These are phyloP conservation scores for Castanopsis chinensis DNA, from an alignment of 306 rosid species.

Conservation along the genomic window DNA sequence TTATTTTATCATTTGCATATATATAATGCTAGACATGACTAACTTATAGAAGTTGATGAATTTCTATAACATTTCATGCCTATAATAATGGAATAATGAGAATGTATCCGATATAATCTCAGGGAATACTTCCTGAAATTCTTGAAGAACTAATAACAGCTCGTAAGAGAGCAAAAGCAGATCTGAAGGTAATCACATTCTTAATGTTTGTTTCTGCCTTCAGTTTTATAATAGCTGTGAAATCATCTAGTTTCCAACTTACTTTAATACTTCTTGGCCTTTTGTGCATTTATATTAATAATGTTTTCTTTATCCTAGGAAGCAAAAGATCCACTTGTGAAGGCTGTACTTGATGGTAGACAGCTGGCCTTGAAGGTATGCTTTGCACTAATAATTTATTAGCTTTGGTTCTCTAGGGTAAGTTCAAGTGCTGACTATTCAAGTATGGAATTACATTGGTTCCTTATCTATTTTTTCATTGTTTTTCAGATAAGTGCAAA, in stretches of 20 bases:
- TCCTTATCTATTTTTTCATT: slow-evolving; percentile 8
- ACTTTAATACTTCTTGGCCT: slow-evolving; percentile 8
- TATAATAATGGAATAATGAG: slow-evolving; percentile 10
- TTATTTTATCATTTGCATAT: background rate
- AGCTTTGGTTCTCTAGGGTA: slow-evolving; percentile 4
- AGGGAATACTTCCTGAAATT: slow-evolving; percentile 99
- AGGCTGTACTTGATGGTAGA: slow-evolving; percentile 95
- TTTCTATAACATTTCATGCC: slow-evolving; percentile 11
- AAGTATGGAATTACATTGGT: slow-evolving; percentile 2
- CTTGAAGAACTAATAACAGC: slow-evolving; percentile 92
- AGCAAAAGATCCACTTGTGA: slow-evolving; percentile 93
- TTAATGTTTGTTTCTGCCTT: background rate
- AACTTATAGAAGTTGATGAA: slow-evolving; percentile 15
- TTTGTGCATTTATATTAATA: slow-evolving; percentile 18
- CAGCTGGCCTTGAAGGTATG: slow-evolving; percentile 86
- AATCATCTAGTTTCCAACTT: slow-evolving; percentile 8
- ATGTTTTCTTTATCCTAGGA: slow-evolving; percentile 44
- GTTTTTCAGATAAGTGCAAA: slow-evolving; percentile 85
- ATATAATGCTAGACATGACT: background rate
- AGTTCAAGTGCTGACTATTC: background rate
- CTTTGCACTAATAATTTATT: slow-evolving; percentile 19
- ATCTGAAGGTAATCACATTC: slow-evolving; percentile 65
- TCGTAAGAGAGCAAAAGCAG: slow-evolving; percentile 96
- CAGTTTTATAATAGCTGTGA: background rate
- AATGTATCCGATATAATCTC: slow-evolving; percentile 22